A percentile compares a stretch with the other conserved stretches of the same genome.
phyloP scores from a whole-genome alignment of 805 yeast genomes.

The Schizosaccharomyces lindneri region DNA sequence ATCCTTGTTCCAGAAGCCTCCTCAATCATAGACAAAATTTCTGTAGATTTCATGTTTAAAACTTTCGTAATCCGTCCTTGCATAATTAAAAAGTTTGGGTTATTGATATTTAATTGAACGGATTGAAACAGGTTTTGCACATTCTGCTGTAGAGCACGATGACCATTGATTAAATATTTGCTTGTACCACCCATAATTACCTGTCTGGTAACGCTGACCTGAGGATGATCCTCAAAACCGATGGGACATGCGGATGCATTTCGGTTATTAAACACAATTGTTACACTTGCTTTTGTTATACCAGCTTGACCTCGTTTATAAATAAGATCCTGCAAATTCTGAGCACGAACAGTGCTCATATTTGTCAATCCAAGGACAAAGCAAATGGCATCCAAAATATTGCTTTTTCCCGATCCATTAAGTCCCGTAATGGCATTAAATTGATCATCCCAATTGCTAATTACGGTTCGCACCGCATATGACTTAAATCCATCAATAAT shows the following conservation, averaged over 20 bases:
- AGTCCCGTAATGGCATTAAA: conserved; percentile 95
- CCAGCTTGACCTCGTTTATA: conserved; percentile 97
- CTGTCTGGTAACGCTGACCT: conserved; percentile 79
- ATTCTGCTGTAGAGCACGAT: conserved; percentile 82
- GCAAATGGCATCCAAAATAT: conserved; percentile 87
- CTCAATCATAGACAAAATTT: conserved; percentile 71
- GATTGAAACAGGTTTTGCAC: conserved; percentile 78
- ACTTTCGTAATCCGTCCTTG: conserved; percentile 97
- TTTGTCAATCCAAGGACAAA: conserved; percentile 92
- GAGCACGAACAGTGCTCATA: conserved; percentile 86
- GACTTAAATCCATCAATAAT: conserved; percentile 95
- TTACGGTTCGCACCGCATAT: conserved; percentile 87
- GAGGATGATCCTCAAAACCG: conserved; percentile 53
- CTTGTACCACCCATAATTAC: conserved; percentile 76
- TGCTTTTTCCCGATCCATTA: conserved; percentile 93
- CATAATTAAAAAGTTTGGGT: conserved; percentile 93
- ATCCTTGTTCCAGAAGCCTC: conserved; percentile 96
- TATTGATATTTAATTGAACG: conserved; percentile 84
- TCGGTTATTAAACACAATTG: conserved; percentile 75
- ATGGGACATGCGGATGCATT: conserved; percentile 61
- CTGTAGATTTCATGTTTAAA: conserved; percentile 82
- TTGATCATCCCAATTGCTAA: conserved; percentile 84
- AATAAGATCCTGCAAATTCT: conserved; percentile 74
- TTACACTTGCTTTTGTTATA: conserved; percentile 86
- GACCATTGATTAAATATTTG: conserved; percentile 83